Percentiles rank a stretch among this genome's conserved stretches.
These are phyloP conservation scores for Eucalyptus rudis DNA, from an alignment of 345 rosid genomes.

Conservation along the genomic window DNA sequence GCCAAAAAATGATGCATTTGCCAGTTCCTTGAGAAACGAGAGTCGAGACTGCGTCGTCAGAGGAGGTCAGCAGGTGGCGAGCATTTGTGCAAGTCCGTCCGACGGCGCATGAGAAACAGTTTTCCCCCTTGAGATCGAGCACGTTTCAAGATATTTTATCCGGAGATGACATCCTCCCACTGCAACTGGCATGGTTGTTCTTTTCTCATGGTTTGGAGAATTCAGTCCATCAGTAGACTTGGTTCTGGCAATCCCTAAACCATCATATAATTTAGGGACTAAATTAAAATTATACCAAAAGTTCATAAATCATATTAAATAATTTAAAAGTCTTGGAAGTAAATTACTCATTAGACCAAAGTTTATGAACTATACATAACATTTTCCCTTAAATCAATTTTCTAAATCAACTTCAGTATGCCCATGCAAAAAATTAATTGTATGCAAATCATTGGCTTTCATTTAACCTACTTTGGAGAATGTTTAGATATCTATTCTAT, in stretches of 20 bases:
- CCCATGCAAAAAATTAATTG: background rate
- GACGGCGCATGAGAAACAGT: conserved; percentile 91
- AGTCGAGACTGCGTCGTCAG: conserved; percentile 66
- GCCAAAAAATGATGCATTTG: background rate
- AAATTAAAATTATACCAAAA: no score
- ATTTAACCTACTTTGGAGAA: background rate
- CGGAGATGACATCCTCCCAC: conserved; percentile 36
- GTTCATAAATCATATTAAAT: no score
- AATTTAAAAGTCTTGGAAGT: no score
- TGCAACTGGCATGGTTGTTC: conserved; percentile 16
- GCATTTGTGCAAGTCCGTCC: conserved; percentile 77
- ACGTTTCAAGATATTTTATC: conserved; percentile 90
- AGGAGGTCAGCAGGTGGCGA: conserved; percentile 52
- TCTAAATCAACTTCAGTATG: background rate
- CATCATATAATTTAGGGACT: background rate
- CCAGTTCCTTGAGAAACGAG: conserved; percentile 52
- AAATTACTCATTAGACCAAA: background rate
- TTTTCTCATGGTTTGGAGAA: conserved; percentile 39
- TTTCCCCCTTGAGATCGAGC: conserved; percentile 92
- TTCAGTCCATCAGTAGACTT: conserved; percentile 49
- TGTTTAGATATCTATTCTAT: background rate
- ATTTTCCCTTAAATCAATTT: no score
- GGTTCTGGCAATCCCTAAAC: conserved; percentile 28
- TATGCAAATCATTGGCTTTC: background rate
- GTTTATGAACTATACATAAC: background rate